Conservation (phyloP, 352 stramenopile species). For the Pythium apleroticum region DNA sequence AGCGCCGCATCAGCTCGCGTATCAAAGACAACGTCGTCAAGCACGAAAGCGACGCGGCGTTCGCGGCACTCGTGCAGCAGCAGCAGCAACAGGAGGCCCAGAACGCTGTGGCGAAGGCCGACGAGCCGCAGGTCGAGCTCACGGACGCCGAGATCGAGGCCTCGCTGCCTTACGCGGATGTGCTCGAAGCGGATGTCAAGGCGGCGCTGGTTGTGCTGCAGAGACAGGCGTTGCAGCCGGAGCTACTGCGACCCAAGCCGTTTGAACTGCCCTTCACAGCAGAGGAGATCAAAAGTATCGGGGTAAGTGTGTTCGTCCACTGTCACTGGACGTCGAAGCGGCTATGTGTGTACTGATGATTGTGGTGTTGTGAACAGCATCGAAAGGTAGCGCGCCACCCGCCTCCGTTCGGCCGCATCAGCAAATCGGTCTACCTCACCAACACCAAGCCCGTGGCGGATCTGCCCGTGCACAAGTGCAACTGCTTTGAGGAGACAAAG, state of each 20-base stretch:
- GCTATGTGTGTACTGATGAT: neutral
- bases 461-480: slow-evolving; percentile 73
- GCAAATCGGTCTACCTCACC: slow-evolving; percentile 75
- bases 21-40: slow-evolving; percentile 19
- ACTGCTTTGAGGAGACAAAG: slow-evolving; percentile 59
- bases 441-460: slow-evolving; percentile 51
- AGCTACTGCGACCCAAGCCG: neutral
- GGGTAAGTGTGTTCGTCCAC: slow-evolving; percentile 17
- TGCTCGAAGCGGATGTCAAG: slow-evolving; percentile 22
- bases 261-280: slow-evolving; percentile 32
- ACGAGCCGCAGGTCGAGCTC: slow-evolving; percentile 10
- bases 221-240: slow-evolving; percentile 12
- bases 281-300: slow-evolving; percentile 34
- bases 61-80: slow-evolving; percentile 5
- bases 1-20: slow-evolving; percentile 28
- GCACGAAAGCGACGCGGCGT: neutral
- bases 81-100: neutral
- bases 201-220: slow-evolving; percentile 18
- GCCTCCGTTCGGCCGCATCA: slow-evolving; percentile 62
- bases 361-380: slow-evolving; percentile 27
- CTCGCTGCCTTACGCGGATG: slow-evolving; percentile 26
- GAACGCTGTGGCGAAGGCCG: neutral
- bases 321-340: too few species aligned
- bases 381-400: slow-evolving; percentile 50
- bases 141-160: slow-evolving; percentile 30